These are phyloP conservation scores for Mycosphaerella sp. DNA, from an alignment of 2,329 filamentous ascomycete species.

Conservation along the genomic window DNA sequence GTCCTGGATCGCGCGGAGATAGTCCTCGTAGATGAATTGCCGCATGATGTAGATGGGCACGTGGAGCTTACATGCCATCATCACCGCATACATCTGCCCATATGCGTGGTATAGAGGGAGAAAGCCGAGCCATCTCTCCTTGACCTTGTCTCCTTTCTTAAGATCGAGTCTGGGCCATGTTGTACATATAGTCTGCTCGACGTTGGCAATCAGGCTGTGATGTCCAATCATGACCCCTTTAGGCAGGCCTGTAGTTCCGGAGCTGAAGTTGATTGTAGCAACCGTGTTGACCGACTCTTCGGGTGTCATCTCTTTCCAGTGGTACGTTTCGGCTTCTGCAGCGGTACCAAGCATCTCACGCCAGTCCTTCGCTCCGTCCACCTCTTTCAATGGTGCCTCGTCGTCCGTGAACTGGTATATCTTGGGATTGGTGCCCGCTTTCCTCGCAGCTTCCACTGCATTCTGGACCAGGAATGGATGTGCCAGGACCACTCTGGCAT, in stretches of 20 bases:
- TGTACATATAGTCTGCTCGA: conserved; percentile 42
- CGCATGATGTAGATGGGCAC: conserved; percentile 43
- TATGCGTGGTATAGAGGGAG: conserved; percentile 43
- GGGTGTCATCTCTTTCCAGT: conserved; percentile 51
- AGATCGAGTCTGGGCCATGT: conserved; percentile 29
- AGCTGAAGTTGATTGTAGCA: conserved; percentile 72
- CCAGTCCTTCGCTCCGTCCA: conserved; percentile 34
- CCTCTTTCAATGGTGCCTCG: conserved; percentile 36
- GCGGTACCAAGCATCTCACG: conserved; percentile 30
- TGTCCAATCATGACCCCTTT: conserved; percentile 36
- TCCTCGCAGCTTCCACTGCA: conserved; percentile 47
- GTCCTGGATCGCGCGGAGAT: conserved; percentile 35
- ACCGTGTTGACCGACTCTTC: conserved; percentile 43
- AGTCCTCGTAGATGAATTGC: conserved; percentile 38
- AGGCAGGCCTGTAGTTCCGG: conserved; percentile 60
- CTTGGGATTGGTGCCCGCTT: conserved; percentile 41
- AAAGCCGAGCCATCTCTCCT: conserved; percentile 47
- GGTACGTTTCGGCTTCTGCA: conserved; percentile 36
- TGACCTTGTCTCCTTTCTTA: conserved; percentile 23
- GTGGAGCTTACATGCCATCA: conserved; percentile 42
- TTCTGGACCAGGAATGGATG: conserved; percentile 46
- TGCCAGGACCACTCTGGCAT: conserved; percentile 40
- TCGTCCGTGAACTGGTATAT: conserved; percentile 40
- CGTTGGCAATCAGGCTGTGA: conserved; percentile 30
- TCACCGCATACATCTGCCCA: conserved; percentile 40